These are phyloP conservation scores for Aspergillus novofumigatus DNA, from an alignment of 2,329 filamentous ascomycete species.

Conservation along the genomic window DNA sequence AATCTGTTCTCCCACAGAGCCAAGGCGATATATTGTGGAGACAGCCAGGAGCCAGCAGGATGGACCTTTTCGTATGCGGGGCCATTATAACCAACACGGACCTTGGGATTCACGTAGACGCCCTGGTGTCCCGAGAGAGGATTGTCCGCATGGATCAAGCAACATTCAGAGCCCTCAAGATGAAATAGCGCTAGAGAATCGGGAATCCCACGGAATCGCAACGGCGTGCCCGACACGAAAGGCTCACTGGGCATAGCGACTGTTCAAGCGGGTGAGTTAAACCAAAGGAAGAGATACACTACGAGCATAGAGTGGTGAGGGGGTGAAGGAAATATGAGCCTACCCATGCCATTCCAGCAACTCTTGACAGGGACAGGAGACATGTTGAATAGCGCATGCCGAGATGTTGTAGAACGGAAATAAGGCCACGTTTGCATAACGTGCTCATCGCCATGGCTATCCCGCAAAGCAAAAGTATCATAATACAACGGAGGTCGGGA, in stretches of 20 bases:
- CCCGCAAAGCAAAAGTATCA: slow-evolving; percentile 69
- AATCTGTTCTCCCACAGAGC: slow-evolving; percentile 59
- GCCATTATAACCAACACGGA: slow-evolving; percentile 36
- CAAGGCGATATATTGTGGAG: slow-evolving; percentile 45
- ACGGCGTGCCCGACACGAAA: slow-evolving; percentile 25
- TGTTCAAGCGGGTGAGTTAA: slow-evolving; percentile 1
- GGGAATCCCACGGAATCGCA: slow-evolving; percentile 61
- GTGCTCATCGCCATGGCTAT: slow-evolving; percentile 59
- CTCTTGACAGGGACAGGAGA: slow-evolving; percentile 57
- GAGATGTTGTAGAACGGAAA: slow-evolving; percentile 38
- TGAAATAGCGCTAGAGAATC: slow-evolving; percentile 53
- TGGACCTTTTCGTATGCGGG: slow-evolving; percentile 22
- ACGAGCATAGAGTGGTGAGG: background rate
- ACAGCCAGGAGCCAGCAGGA: slow-evolving; percentile 48
- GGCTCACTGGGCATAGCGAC: slow-evolving; percentile 24
- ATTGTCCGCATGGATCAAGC: slow-evolving; percentile 51
- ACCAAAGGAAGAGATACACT: background rate
- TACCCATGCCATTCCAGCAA: slow-evolving; percentile 65
- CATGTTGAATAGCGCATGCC: slow-evolving; percentile 51
- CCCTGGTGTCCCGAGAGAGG: slow-evolving; percentile 26
- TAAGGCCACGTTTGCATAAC: slow-evolving; percentile 66
- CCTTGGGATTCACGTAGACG: slow-evolving; percentile 38
- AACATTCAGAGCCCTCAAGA: slow-evolving; percentile 75
- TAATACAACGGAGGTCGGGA: slow-evolving; percentile 65
- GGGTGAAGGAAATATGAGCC: slow-evolving; percentile 17